These are phyloP conservation scores for Zizania palustris DNA, from an alignment of 202 grass and related monocot genomes.

Conservation along the genomic window DNA sequence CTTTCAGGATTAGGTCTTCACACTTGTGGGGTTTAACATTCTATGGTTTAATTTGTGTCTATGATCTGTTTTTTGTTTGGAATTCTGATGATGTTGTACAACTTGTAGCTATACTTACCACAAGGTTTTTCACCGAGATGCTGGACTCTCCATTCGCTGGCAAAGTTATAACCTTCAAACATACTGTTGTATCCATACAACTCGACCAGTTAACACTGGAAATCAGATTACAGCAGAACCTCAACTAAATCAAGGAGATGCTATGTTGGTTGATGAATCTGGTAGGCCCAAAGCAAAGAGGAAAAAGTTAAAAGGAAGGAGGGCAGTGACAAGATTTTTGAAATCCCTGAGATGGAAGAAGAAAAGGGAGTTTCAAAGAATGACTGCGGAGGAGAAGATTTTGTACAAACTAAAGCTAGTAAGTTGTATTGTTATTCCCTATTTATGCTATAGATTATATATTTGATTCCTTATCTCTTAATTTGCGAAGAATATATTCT, in stretches of 20 bases:
- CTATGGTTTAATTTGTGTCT: background rate
- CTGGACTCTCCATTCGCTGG: constrained; percentile 11
- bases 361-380: constrained; percentile 87
- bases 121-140: constrained; percentile 54
- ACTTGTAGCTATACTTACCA: constrained; percentile 46
- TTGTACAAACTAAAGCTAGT: constrained; percentile 86
- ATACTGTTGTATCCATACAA: constrained; percentile 57
- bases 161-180: constrained; percentile 33
- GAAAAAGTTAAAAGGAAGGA: constrained; percentile 89
- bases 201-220: constrained; percentile 34
- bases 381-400: constrained; percentile 95
- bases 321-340: constrained; percentile 83
- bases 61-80: constrained; percentile 2
- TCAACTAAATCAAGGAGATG: constrained; percentile 44
- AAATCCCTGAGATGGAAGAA: constrained; percentile 95
- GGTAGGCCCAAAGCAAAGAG: constrained; percentile 62
- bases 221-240: constrained; percentile 32
- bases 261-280: constrained; percentile 38
- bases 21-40: background rate
- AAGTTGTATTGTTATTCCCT: constrained; percentile 30
- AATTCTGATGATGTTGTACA: constrained; percentile 44
- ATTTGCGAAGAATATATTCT: background rate
- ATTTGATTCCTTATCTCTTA: constrained; percentile 3
- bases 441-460: background rate
- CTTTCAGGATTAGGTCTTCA: background rate